Evolutionary conservation across 75 land plant species (phyloP).

Genomic region (Pinus albicaulis): DNA sequence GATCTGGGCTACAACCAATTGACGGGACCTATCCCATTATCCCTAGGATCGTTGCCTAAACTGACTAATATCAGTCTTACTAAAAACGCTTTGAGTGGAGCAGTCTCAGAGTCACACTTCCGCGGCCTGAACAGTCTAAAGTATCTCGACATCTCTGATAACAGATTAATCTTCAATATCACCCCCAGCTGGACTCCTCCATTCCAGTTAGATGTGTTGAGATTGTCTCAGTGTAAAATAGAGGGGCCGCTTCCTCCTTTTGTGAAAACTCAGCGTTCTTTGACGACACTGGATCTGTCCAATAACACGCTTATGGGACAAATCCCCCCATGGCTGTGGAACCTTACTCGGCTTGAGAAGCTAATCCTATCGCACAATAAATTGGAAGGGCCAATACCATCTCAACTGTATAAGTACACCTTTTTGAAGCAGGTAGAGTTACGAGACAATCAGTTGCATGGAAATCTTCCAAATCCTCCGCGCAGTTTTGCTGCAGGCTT

Average conservation of each 20-base stretch:
- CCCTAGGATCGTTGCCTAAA: slow-evolving; percentile 32
- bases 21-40: slow-evolving; percentile 53
- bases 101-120: not conserved
- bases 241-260: not conserved
- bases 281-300: not conserved
- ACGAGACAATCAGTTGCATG: not conserved
- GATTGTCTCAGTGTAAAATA: not conserved
- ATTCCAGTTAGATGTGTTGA: not conserved
- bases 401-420: not conserved
- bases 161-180: not conserved
- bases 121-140: not conserved
- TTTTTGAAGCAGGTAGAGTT: not conserved
- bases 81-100: not conserved
- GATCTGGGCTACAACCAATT: slow-evolving; percentile 50
- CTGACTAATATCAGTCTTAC: not conserved
- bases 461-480: not conserved
- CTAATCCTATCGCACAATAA: not conserved
- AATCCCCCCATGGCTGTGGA: not conserved
- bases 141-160: not conserved
- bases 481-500: not conserved
- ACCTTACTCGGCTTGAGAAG: not conserved
- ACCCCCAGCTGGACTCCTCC: not conserved
- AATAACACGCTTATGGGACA: not conserved
- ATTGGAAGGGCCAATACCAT: not conserved
- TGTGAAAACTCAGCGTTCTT: not conserved